These are phyloP conservation scores for Prunus mongolica DNA, from an alignment of 306 rosid genomes.

Conservation along the genomic window DNA sequence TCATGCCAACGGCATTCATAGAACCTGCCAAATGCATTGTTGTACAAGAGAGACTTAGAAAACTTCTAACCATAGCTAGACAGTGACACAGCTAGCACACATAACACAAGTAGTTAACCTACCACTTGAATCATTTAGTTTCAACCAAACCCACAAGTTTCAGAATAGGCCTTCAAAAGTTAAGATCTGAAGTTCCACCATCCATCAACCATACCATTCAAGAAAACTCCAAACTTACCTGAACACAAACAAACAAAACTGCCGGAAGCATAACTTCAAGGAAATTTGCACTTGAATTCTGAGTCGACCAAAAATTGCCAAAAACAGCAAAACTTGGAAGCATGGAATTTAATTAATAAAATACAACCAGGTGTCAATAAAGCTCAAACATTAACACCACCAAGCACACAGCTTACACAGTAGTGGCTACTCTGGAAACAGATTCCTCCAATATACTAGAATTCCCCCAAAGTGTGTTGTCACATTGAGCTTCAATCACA, in stretches of 20 bases:
- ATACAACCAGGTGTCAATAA: neutral
- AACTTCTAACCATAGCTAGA: neutral
- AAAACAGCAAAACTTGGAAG: neutral
- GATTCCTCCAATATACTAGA: neutral
- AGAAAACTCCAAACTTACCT: constrained; percentile 28
- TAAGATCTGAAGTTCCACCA: constrained; percentile 13
- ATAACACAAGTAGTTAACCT: constrained; percentile 8
- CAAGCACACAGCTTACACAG: neutral
- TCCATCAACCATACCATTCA: constrained; percentile 17
- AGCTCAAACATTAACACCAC: constrained; percentile 6
- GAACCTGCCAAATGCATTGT: constrained; percentile 4
- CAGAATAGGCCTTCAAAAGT: neutral
- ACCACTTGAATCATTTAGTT: constrained; percentile 17
- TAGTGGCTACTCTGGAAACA: neutral
- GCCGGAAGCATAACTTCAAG: constrained; percentile 23
- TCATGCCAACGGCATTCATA: neutral
- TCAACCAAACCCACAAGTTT: constrained; percentile 8
- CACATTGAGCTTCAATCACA: constrained; percentile 15
- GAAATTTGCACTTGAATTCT: neutral
- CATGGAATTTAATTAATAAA: neutral
- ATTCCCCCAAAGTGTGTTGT: neutral
- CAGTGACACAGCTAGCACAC: neutral
- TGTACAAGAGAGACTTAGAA: neutral
- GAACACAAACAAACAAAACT: constrained; percentile 22
- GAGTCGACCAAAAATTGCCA: neutral